phyloP scores from a whole-genome alignment of 78 protist genomes.

The Dictyostelium discoideum region dicty_2.7 NC_007091.3:11001-11500 shows the following conservation, averaged over 20 bases:
- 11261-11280: background rate
- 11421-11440: constrained; percentile 87
- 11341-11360: constrained; percentile 58
- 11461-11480: constrained; percentile 81
- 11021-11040: constrained; percentile 81
- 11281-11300: background rate
- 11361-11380: constrained; percentile 52
- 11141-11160: background rate
- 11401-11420: constrained; percentile 94
- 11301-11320: constrained; percentile 17
- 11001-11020: constrained; percentile 89
- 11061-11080: constrained; percentile 29
- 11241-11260: background rate
- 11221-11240: background rate
- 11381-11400: constrained; percentile 90
- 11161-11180: background rate
- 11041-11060: constrained; percentile 59
- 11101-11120: constrained; percentile 68
- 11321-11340: background rate
- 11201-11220: background rate
- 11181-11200: background rate
- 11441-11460: constrained; percentile 93
- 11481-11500: constrained; percentile 83
- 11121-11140: background rate
- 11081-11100: constrained; percentile 83